phyloP scores from a whole-genome alignment of 805 yeast genomes.

The Metschnikowia dekortorum region DNA sequence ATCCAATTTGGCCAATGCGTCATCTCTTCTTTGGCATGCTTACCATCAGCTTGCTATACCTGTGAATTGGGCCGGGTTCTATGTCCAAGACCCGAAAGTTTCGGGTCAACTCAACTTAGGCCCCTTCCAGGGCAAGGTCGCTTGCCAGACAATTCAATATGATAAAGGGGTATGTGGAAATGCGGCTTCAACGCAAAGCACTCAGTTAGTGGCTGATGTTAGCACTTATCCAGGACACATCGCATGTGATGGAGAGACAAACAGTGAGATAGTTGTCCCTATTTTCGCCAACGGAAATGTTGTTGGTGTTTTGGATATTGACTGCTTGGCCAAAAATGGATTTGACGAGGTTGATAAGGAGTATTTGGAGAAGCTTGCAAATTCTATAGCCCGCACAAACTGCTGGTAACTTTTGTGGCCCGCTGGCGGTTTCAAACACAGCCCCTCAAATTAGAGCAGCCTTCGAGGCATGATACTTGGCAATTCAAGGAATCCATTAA shows the following conservation, averaged over 20 bases:
- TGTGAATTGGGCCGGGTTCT: constrained; percentile 95
- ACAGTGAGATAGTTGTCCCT: constrained; percentile 92
- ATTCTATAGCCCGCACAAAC: constrained; percentile 5
- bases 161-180: constrained; percentile 93
- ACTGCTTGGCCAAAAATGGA: constrained; percentile 61
- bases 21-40: constrained; percentile 86
- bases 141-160: constrained; percentile 75
- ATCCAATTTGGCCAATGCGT: constrained; percentile 78
- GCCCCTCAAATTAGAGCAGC: not conserved
- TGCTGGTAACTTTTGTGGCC: constrained; percentile 1
- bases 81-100: constrained; percentile 45
- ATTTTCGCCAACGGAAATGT: constrained; percentile 42
- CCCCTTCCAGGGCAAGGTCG: constrained; percentile 96
- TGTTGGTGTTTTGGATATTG: constrained; percentile 83
- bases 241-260: constrained; percentile 94
- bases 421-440: not conserved
- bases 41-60: constrained; percentile 55
- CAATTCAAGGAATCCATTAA: not conserved
- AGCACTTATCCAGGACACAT: constrained; percentile 84
- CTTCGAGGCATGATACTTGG: not conserved
- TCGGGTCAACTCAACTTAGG: constrained; percentile 61
- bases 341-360: constrained; percentile 61
- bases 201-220: constrained; percentile 80
- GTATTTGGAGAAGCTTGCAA: constrained; percentile 58
- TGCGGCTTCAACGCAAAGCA: constrained; percentile 55